Evolutionary conservation across 768 basidiomycete genomes (phyloP).

Genomic region (Lentinula detonsa): DNA sequence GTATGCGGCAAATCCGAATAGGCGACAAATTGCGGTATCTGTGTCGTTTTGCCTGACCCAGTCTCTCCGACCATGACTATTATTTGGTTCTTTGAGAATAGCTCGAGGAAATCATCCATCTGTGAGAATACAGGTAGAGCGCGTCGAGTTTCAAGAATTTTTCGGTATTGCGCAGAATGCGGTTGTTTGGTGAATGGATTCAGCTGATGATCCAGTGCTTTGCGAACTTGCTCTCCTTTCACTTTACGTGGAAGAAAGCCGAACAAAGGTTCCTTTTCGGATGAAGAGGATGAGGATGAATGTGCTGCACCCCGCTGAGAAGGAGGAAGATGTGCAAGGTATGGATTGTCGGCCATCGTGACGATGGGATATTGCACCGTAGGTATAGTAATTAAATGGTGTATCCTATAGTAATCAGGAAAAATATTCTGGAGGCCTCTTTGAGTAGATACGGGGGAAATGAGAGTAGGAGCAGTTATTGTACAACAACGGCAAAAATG

Average conservation of each 20-base stretch:
- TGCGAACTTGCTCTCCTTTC: conserved; percentile 55
- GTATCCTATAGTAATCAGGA: too few relatives aligned
- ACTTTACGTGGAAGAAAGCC: conserved; percentile 73
- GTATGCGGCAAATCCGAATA: conserved; percentile 91
- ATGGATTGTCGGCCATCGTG: conserved; percentile 25
- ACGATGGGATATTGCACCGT: not conserved
- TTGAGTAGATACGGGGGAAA: too few relatives aligned
- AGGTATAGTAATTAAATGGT: not conserved
- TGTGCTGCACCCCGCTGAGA: conserved; percentile 12
- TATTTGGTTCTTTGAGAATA: conserved; percentile 79
- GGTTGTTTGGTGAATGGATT: conserved; percentile 89
- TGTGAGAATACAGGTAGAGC: conserved; percentile 88
- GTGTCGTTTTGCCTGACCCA: conserved; percentile 20
- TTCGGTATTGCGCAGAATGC: conserved; percentile 73
- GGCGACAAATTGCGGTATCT: conserved; percentile 92
- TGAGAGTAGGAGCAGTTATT: too few relatives aligned
- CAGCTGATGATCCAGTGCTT: conserved; percentile 65
- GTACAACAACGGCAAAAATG: too few relatives aligned
- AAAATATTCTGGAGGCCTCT: too few relatives aligned
- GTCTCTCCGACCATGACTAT: conserved; percentile 93
- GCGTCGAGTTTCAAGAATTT: conserved; percentile 79
- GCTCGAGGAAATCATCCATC: conserved; percentile 84
- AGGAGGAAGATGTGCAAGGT: conserved; percentile 26
- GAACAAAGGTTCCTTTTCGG: conserved; percentile 54
- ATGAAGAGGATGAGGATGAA: conserved; percentile 8